phyloP scores from a whole-genome alignment of 352 stramenopile genomes.

The Pseudoperonospora humuli region DNA sequence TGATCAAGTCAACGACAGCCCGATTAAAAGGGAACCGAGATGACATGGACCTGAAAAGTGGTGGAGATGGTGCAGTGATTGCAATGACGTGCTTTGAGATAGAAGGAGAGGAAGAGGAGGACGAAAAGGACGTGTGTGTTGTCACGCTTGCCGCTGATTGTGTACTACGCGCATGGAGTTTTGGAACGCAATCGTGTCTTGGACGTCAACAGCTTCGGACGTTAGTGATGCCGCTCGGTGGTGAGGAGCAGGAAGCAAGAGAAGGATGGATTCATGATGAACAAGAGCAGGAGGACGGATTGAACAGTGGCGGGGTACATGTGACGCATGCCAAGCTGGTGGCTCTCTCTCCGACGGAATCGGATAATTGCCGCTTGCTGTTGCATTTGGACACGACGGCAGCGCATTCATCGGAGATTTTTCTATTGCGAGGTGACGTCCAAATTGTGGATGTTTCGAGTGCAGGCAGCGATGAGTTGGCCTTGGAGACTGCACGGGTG shows the following conservation, averaged over 20 bases:
- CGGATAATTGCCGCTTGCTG: conserved; percentile 51
- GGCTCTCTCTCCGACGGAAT: conserved; percentile 41
- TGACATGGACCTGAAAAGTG: conserved; percentile 15
- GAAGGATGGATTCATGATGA: conserved; percentile 31
- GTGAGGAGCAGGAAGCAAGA: conserved; percentile 5
- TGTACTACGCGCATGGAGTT: conserved; percentile 61
- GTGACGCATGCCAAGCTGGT: conserved; percentile 52
- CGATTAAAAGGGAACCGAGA: conserved; percentile 28
- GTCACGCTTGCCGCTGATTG: conserved; percentile 64
- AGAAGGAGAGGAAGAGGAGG: conserved; percentile 36
- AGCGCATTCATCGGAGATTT: conserved; percentile 49
- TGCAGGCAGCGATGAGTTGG: conserved; percentile 32
- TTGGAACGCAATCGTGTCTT: conserved; percentile 50
- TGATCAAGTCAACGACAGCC: conserved; percentile 40
- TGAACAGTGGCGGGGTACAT: conserved; percentile 20
- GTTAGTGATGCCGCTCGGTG: conserved; percentile 14
- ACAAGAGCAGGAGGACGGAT: conserved; percentile 23
- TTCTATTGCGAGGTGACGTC: conserved; percentile 52
- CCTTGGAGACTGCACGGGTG: conserved; percentile 39
- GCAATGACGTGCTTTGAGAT: conserved; percentile 57
- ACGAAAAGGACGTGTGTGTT: conserved; percentile 52
- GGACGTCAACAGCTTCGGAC: conserved; percentile 50
- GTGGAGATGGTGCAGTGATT: conserved; percentile 28
- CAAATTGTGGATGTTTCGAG: conserved; percentile 15
- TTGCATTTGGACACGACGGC: conserved; percentile 58